phyloP scores from a whole-genome alignment of 2,329 filamentous ascomycete genomes.

The Sporothrix globosa region DNA sequence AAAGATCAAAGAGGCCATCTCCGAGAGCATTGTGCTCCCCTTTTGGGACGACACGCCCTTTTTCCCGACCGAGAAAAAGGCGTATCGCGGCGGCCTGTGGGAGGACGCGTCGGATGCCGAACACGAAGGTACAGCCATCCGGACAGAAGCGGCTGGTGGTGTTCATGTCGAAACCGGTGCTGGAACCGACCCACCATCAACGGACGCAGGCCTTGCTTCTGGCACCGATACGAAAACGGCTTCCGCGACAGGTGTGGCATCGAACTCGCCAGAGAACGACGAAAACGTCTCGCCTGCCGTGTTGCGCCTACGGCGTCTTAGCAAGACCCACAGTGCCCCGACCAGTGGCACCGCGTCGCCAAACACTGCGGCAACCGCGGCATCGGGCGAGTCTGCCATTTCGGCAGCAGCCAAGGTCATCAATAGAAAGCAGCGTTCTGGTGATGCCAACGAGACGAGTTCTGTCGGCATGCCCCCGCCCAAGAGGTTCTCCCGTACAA shows the following conservation, averaged over 20 bases:
- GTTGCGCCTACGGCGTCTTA: conserved; percentile 48
- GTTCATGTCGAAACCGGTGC: conserved; percentile 48
- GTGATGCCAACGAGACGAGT: not conserved
- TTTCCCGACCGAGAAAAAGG: conserved; percentile 75
- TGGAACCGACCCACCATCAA: not conserved
- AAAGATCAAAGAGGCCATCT: conserved; percentile 89
- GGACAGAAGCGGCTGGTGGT: conserved; percentile 49
- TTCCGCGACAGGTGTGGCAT: conserved; percentile 29
- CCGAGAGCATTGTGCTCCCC: conserved; percentile 85
- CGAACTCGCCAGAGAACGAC: conserved; percentile 46
- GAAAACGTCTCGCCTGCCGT: conserved; percentile 46
- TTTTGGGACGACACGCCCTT: conserved; percentile 98
- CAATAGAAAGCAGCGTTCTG: conserved; percentile 51
- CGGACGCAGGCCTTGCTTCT: not conserved
- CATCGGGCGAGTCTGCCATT: not conserved
- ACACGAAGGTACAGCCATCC: conserved; percentile 41
- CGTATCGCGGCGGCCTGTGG: conserved; percentile 84
- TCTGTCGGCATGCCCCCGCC: conserved; percentile 38
- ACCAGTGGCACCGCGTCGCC: conserved; percentile 42
- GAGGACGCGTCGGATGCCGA: conserved; percentile 52
- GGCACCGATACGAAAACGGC: not conserved
- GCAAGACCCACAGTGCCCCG: conserved; percentile 60
- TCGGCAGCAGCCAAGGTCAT: not conserved
- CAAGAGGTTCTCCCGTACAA: conserved; percentile 61
- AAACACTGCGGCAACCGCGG: conserved; percentile 46